These are phyloP conservation scores for Penicillium herquei DNA, from an alignment of 495 filamentous ascomycete genomes.

Conservation along the genomic window DNA sequence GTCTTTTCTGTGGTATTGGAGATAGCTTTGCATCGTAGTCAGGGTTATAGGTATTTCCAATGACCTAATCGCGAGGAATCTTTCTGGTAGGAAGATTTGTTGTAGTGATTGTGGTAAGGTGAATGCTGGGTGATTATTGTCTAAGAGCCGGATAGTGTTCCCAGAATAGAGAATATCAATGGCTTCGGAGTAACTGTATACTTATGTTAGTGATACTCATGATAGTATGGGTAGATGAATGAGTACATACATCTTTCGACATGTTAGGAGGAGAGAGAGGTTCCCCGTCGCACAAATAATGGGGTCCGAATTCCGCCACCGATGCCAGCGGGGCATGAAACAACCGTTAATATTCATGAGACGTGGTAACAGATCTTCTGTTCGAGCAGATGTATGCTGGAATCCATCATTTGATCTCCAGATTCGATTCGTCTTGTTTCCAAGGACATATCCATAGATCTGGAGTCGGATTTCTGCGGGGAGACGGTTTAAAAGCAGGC, in stretches of 20 bases:
- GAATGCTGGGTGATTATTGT: not conserved
- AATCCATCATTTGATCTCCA: not conserved
- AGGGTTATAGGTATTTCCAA: not conserved
- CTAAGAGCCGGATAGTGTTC: not conserved
- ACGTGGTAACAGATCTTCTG: not conserved
- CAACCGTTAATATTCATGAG: not conserved
- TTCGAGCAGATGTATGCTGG: not conserved
- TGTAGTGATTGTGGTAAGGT: not conserved
- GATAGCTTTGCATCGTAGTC: not conserved
- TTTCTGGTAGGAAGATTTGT: not conserved
- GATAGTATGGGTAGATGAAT: not conserved
- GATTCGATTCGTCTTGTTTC: not conserved
- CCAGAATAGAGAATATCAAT: not conserved
- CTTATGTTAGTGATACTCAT: not conserved
- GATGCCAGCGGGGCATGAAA: not conserved
- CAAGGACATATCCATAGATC: not conserved
- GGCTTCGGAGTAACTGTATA: not conserved
- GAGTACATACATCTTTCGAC: not conserved
- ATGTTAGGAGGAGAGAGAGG: not conserved
- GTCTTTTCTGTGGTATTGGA: not conserved
- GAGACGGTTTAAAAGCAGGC: not conserved
- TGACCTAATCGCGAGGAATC: not conserved
- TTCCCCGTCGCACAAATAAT: not conserved
- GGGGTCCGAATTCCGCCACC: not conserved
- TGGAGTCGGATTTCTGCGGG: not conserved